phyloP scores from a whole-genome alignment of 2,329 filamentous ascomycete species.

The Purpureocillium lavendulum region DNA sequence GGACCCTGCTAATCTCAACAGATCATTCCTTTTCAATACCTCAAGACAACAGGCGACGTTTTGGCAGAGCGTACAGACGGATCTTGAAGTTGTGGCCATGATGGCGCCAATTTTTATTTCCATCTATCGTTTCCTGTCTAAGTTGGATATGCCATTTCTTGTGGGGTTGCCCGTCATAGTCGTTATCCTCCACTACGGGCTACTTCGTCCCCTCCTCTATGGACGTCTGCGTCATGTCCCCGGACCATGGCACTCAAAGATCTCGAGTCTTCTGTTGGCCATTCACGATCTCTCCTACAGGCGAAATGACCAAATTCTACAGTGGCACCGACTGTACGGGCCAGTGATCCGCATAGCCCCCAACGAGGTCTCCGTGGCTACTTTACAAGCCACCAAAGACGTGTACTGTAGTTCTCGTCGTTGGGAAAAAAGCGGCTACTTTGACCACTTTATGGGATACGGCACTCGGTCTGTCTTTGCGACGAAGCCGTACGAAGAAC shows the following conservation, averaged over 20 bases:
- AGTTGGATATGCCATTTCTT: too few relatives aligned
- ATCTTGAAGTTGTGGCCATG: too few relatives aligned
- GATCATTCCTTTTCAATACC: too few relatives aligned
- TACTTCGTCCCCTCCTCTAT: too few relatives aligned
- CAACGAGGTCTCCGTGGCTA: slow-evolving; percentile 6
- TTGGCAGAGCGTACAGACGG: too few relatives aligned
- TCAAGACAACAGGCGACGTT: too few relatives aligned
- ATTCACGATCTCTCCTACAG: slow-evolving; percentile 2
- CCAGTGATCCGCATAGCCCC: slow-evolving; percentile 5
- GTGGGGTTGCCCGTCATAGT: too few relatives aligned
- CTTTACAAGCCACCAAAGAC: background rate
- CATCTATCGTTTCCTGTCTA: too few relatives aligned
- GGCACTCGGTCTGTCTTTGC: slow-evolving; percentile 5
- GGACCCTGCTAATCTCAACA: too few relatives aligned
- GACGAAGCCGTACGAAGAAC: slow-evolving; percentile 5
- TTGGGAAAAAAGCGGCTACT: slow-evolving; percentile 7
- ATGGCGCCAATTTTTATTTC: too few relatives aligned
- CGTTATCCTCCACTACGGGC: too few relatives aligned
- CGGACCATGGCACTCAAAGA: slow-evolving; percentile 1
- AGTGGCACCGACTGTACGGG: slow-evolving; percentile 5
- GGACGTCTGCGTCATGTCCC: slow-evolving; percentile 1
- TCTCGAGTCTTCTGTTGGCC: background rate
- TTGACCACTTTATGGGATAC: slow-evolving; percentile 6
- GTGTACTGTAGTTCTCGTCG: slow-evolving; percentile 1
- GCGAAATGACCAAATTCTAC: slow-evolving; percentile 2